A percentile compares a stretch with the other conserved stretches of the same genome.
phyloP scores from a whole-genome alignment of 2,329 filamentous ascomycete genomes.

The Diaporthe sp. region DNA sequence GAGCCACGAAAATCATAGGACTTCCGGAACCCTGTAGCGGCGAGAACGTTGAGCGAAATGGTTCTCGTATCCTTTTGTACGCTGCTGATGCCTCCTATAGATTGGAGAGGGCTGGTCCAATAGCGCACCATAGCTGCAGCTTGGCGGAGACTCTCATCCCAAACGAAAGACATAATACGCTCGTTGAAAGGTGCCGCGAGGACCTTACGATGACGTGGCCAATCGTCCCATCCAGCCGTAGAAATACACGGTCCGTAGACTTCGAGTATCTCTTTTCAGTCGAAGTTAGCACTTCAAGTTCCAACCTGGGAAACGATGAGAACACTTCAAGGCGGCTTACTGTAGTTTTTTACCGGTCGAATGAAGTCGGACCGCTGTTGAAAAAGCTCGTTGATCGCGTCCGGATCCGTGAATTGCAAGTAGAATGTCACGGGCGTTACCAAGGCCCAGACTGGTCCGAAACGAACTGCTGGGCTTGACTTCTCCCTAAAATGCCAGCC shows the following conservation, averaged over 20 bases:
- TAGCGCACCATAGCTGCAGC: slow-evolving; percentile 39
- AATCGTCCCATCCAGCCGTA: slow-evolving; percentile 42
- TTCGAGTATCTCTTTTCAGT: slow-evolving; percentile 38
- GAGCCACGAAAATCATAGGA: slow-evolving; percentile 40
- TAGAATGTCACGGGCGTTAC: slow-evolving; percentile 38
- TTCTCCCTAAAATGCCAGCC: slow-evolving; percentile 40
- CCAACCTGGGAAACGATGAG: not conserved
- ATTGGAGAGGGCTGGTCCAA: slow-evolving; percentile 32
- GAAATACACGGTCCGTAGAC: slow-evolving; percentile 44
- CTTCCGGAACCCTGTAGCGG: slow-evolving; percentile 39
- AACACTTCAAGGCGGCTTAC: slow-evolving; percentile 24
- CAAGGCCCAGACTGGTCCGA: slow-evolving; percentile 37
- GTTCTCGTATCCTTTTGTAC: slow-evolving; percentile 40
- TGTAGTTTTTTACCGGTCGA: slow-evolving; percentile 37
- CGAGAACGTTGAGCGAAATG: slow-evolving; percentile 44
- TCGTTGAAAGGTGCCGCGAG: slow-evolving; percentile 44
- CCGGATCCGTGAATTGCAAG: slow-evolving; percentile 40
- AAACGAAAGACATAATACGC: slow-evolving; percentile 42
- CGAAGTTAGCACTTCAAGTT: not conserved
- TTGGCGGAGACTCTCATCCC: slow-evolving; percentile 41
- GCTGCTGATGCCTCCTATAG: slow-evolving; percentile 32
- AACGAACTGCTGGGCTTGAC: slow-evolving; percentile 22
- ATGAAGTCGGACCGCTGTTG: slow-evolving; percentile 38
- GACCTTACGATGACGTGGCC: slow-evolving; percentile 43
- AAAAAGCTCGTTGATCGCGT: slow-evolving; percentile 39